Percentiles rank a stretch among this genome's conserved stretches.
These are phyloP conservation scores for Penicillium sp. DNA, from an alignment of 2,329 filamentous ascomycete genomes.

Conservation along the genomic window DNA sequence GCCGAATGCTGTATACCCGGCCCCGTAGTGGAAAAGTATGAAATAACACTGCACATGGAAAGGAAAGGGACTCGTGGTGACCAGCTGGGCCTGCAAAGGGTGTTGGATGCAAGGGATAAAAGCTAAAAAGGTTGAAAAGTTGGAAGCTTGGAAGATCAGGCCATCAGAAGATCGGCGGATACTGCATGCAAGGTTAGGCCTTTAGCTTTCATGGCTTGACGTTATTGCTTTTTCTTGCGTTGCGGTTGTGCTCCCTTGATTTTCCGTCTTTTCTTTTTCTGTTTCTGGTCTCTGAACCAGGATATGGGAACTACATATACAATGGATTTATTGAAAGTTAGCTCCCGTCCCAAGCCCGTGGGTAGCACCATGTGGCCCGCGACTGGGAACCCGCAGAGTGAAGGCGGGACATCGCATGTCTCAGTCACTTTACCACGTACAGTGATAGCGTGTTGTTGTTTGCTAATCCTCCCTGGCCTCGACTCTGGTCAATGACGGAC, in stretches of 20 bases:
- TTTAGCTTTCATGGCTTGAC: slow-evolving; percentile 14
- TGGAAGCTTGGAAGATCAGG: slow-evolving; percentile 9
- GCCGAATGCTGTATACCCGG: slow-evolving; percentile 4
- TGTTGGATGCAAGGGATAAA: background rate
- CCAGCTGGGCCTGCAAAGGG: background rate
- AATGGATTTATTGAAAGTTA: background rate
- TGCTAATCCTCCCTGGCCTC: background rate
- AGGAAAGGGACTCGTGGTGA: background rate
- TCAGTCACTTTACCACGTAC: slow-evolving; percentile 1
- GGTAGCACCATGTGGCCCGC: slow-evolving; percentile 16
- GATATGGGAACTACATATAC: background rate
- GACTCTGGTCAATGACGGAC: background rate
- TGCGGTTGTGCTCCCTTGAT: background rate
- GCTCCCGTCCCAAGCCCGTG: slow-evolving; percentile 1
- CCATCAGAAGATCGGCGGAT: slow-evolving; percentile 13
- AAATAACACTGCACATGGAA: slow-evolving; percentile 11
- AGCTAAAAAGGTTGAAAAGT: no score
- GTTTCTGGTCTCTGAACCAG: background rate
- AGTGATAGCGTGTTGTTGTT: background rate
- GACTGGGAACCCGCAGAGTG: slow-evolving; percentile 12
- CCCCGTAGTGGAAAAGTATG: background rate
- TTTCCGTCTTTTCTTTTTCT: background rate
- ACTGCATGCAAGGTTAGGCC: slow-evolving; percentile 6
- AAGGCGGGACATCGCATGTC: slow-evolving; percentile 11
- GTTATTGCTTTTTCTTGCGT: slow-evolving; percentile 10